A percentile compares a stretch with the other conserved stretches of the same genome.
phyloP scores from a whole-genome alignment of 306 rosid species.

The Inga oerstediana region DNA sequence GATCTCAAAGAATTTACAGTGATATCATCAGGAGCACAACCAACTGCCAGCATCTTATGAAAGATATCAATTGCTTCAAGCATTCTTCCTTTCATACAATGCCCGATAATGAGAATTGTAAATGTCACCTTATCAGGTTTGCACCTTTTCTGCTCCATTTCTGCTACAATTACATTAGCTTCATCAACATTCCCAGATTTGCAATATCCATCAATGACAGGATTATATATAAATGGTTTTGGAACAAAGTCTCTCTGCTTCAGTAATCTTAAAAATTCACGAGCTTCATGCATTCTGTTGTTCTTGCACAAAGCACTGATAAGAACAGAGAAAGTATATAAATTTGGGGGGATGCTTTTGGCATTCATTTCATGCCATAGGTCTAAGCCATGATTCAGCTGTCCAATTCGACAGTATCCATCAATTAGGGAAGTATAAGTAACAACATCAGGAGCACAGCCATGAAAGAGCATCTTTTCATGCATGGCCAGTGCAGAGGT shows the following conservation, averaged over 20 bases:
- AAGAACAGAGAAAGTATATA: constrained; percentile 75
- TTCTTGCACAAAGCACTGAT: constrained; percentile 71
- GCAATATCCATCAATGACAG: constrained; percentile 83
- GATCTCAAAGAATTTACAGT: constrained; percentile 67
- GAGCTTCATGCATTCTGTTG: constrained; percentile 75
- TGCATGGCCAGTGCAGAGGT: constrained; percentile 53
- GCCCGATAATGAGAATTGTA: constrained; percentile 86
- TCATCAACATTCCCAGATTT: constrained; percentile 85
- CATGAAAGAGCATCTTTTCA: constrained; percentile 57
- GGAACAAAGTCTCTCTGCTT: constrained; percentile 53
- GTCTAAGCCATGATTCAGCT: constrained; percentile 58
- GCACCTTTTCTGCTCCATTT: constrained; percentile 76
- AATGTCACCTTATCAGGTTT: constrained; percentile 75
- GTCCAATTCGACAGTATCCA: constrained; percentile 70
- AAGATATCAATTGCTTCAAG: constrained; percentile 70
- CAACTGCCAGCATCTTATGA: constrained; percentile 69
- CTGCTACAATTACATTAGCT: constrained; percentile 69
- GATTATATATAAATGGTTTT: constrained; percentile 70
- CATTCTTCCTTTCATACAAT: constrained; percentile 88
- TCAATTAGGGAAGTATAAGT: constrained; percentile 75
- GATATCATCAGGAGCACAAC: constrained; percentile 71
- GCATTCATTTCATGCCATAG: constrained; percentile 75
- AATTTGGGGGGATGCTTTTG: constrained; percentile 52
- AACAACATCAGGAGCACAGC: constrained; percentile 67
- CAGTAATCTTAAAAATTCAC: constrained; percentile 54